These are phyloP conservation scores for Leishmania gerbilli DNA, from an alignment of 208 protist species.

Conservation along the genomic window DNA sequence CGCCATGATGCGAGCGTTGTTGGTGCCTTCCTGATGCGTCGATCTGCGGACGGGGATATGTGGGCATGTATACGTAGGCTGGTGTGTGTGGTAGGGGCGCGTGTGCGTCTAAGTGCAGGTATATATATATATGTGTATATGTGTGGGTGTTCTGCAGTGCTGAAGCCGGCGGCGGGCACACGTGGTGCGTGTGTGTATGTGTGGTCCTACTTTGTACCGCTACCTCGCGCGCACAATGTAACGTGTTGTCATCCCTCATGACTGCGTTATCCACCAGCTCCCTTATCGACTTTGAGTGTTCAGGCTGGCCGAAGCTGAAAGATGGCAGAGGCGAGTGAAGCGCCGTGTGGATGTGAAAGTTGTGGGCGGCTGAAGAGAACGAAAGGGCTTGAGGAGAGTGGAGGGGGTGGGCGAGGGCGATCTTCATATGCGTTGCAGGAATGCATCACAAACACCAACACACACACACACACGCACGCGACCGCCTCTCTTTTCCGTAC, in stretches of 20 bases:
- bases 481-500: background rate
- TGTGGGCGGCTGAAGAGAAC: background rate
- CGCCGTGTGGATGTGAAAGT: background rate
- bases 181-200: background rate
- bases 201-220: too few species aligned
- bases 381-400: background rate
- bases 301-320: background rate
- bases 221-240: background rate
- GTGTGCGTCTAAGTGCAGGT: background rate
- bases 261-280: background rate
- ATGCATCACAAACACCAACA: background rate
- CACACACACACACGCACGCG: background rate
- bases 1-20: background rate
- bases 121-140: background rate
- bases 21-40: too few species aligned
- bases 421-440: background rate
- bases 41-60: too few species aligned
- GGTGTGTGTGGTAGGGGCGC: background rate
- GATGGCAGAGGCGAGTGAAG: background rate
- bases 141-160: background rate
- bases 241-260: background rate
- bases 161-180: background rate
- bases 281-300: background rate
- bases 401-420: background rate
- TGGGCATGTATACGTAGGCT: too few species aligned